Evolutionary conservation across 2,329 filamentous ascomycete species (phyloP).

Genomic region (Arthrobotrys sphaeroides): DNA sequence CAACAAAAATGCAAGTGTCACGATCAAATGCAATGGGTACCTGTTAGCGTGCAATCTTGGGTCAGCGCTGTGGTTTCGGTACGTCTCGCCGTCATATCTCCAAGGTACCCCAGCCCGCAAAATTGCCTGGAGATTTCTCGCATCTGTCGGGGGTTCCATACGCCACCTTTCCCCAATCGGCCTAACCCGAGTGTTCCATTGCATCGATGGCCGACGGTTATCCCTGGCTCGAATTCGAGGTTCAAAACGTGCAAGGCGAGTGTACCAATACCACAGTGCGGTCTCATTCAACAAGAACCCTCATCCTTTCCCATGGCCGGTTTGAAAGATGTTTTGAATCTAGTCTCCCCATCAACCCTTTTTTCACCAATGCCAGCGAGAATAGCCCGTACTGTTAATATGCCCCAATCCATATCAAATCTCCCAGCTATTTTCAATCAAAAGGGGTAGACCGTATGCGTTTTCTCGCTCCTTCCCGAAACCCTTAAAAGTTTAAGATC

Average conservation of each 20-base stretch:
- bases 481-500: constrained; percentile 16
- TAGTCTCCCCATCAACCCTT: constrained; percentile 9
- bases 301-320: constrained; percentile 8
- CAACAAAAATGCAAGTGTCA: constrained; percentile 33
- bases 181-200: constrained; percentile 13
- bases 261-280: neutral
- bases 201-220: constrained; percentile 23
- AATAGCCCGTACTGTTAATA: constrained; percentile 45
- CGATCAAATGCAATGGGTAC: neutral
- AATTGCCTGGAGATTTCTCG: constrained; percentile 16
- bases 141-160: constrained; percentile 28
- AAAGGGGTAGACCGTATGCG: constrained; percentile 33
- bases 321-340: constrained; percentile 49
- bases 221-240: constrained; percentile 10
- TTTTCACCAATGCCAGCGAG: constrained; percentile 24
- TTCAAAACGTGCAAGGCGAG: neutral
- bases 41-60: constrained; percentile 19
- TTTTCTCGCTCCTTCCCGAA: constrained; percentile 53
- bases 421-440: constrained; percentile 29
- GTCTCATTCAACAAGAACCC: constrained; percentile 4
- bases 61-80: constrained; percentile 43
- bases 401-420: constrained; percentile 28
- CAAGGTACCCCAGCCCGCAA: constrained; percentile 28
- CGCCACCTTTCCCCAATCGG: constrained; percentile 35
- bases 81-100: constrained; percentile 50